Conservation (phyloP, 2,329 filamentous ascomycete species). For the Purpureocillium takamizusanense region DNA sequence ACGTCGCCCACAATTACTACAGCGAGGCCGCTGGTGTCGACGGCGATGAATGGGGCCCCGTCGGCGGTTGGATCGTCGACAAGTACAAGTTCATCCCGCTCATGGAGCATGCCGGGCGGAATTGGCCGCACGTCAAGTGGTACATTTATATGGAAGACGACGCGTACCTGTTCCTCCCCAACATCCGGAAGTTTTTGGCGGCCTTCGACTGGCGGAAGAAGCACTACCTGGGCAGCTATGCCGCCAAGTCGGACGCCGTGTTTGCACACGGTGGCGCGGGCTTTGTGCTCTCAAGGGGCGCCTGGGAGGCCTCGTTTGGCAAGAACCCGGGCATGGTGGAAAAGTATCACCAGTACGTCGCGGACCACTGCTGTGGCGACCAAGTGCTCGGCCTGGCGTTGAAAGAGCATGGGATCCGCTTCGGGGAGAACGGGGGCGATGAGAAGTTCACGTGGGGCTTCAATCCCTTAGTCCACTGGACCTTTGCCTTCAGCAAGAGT, state of each 20-base stretch:
- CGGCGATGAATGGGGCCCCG: conserved; percentile 14
- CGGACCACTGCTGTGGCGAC: conserved; percentile 15
- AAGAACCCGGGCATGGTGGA: conserved; percentile 8
- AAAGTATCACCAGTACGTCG: conserved; percentile 13
- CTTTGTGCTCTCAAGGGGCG: conserved; percentile 13
- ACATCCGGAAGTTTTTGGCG: conserved; percentile 9
- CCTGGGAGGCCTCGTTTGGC: conserved; percentile 14
- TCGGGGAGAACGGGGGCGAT: conserved; percentile 15
- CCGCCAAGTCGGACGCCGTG: conserved; percentile 12
- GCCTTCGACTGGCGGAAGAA: conserved; percentile 10
- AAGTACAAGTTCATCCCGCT: conserved; percentile 17
- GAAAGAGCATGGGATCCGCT: conserved; percentile 10
- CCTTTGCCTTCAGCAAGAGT: conserved; percentile 10
- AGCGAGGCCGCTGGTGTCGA: conserved; percentile 11
- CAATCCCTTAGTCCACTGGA: conserved; percentile 14
- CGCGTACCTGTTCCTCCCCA: conserved; percentile 14
- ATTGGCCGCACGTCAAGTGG: conserved; percentile 15
- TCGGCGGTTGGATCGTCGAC: conserved; percentile 16
- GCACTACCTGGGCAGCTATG: conserved; percentile 15
- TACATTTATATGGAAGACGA: conserved; percentile 18
- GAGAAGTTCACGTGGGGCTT: conserved; percentile 15
- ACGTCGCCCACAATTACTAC: conserved; percentile 14
- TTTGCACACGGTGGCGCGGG: conserved; percentile 16
- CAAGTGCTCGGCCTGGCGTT: conserved; percentile 13
- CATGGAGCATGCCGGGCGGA: conserved; percentile 13